A percentile compares a stretch with the other conserved stretches of the same genome.
These are phyloP conservation scores for Colletotrichum navitas DNA, from an alignment of 2,329 filamentous ascomycete genomes.

Conservation along the genomic window DNA sequence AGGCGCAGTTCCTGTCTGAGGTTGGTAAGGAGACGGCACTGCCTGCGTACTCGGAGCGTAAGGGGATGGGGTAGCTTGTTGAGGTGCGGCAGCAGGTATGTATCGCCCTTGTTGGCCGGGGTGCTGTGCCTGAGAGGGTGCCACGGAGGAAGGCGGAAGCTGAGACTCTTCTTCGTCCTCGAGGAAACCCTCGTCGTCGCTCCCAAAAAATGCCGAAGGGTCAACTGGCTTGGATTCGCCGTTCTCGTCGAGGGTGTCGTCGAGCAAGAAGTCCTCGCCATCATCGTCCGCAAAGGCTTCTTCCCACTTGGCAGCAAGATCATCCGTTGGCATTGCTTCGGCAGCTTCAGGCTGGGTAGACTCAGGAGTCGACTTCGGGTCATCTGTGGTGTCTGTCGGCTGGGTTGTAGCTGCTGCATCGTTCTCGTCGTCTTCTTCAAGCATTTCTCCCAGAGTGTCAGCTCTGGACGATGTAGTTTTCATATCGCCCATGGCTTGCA, in stretches of 20 bases:
- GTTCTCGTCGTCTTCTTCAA: conserved; percentile 50
- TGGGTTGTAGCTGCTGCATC: conserved; percentile 38
- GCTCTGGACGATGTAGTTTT: conserved; percentile 48
- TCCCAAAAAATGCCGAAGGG: conserved; percentile 77
- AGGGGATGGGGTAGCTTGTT: conserved; percentile 31
- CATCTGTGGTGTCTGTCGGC: background rate
- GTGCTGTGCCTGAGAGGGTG: conserved; percentile 20
- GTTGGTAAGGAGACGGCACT: conserved; percentile 45
- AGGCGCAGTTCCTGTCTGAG: conserved; percentile 38
- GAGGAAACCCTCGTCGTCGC: conserved; percentile 88
- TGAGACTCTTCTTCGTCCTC: conserved; percentile 70
- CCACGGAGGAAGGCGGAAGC: conserved; percentile 42
- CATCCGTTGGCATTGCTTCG: conserved; percentile 60
- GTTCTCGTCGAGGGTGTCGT: conserved; percentile 62
- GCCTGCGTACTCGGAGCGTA: conserved; percentile 47
- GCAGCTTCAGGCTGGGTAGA: conserved; percentile 39
- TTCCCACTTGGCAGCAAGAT: conserved; percentile 85
- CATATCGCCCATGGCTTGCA: conserved; percentile 71
- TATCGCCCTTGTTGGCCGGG: conserved; percentile 41
- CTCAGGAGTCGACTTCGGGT: conserved; percentile 2
- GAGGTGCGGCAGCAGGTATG: conserved; percentile 20
- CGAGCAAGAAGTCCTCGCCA: conserved; percentile 73
- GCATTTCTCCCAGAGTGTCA: conserved; percentile 48
- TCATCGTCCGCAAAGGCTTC: conserved; percentile 83
- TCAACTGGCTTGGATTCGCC: conserved; percentile 65